Percentiles rank a stretch among this genome's conserved stretches.
Evolutionary conservation across 2,329 filamentous ascomycete species (phyloP).

Genomic region (Colletotrichum tamarilloi): DNA sequence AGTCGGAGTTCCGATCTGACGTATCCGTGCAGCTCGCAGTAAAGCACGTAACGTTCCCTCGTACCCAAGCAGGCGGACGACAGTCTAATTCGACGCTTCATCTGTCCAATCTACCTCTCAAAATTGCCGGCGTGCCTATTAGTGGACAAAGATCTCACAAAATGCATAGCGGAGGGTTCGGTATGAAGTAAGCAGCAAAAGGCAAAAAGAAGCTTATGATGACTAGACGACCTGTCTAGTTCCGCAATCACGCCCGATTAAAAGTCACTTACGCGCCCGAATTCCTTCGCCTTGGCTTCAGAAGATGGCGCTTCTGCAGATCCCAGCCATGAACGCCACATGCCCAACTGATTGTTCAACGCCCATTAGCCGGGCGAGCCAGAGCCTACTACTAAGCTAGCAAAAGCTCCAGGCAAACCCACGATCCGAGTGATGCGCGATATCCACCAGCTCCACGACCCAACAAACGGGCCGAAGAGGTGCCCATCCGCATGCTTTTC

Average conservation of each 20-base stretch:
- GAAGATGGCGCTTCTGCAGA: neutral
- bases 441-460: neutral
- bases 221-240: neutral
- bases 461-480: constrained; percentile 3
- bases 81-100: neutral
- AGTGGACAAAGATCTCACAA: neutral
- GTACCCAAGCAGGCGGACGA: neutral
- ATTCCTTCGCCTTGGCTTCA: neutral
- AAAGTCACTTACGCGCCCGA: neutral
- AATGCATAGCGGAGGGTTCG: neutral
- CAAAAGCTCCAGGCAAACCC: neutral
- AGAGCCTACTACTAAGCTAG: neutral
- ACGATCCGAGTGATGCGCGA: neutral
- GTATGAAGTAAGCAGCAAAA: neutral
- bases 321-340: constrained; percentile 10
- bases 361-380: neutral
- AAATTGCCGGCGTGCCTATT: too few relatives aligned
- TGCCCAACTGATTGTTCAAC: constrained; percentile 4
- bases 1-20: neutral
- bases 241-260: neutral
- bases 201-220: neutral
- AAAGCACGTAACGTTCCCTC: neutral
- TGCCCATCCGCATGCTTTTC: neutral
- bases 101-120: neutral
- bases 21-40: neutral